Evolutionary conservation across 2,329 filamentous ascomycete species (phyloP).

Genomic region (Exophiala alcalophila): DNA sequence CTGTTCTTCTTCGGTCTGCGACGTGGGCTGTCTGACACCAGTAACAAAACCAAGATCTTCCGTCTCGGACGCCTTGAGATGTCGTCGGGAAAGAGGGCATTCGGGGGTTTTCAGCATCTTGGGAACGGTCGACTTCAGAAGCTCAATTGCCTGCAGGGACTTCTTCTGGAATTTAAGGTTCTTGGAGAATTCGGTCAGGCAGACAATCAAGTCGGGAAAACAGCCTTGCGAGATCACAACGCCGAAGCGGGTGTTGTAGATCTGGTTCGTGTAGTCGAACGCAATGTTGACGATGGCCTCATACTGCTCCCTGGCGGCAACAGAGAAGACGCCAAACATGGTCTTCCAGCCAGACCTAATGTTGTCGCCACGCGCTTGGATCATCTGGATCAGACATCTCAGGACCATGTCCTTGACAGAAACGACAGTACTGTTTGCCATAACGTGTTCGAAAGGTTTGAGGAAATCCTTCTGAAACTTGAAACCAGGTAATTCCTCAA

Average conservation of each 20-base stretch:
- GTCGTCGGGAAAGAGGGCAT: slow-evolving; percentile 76
- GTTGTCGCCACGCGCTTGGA: slow-evolving; percentile 92
- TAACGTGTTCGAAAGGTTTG: slow-evolving; percentile 96
- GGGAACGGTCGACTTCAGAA: slow-evolving; percentile 86
- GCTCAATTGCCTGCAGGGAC: slow-evolving; percentile 91
- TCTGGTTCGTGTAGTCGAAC: slow-evolving; percentile 92
- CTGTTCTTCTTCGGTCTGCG: slow-evolving; percentile 90
- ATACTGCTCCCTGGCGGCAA: slow-evolving; percentile 87
- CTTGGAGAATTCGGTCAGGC: slow-evolving; percentile 96
- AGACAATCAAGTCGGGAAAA: slow-evolving; percentile 94
- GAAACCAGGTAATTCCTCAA: slow-evolving; percentile 95
- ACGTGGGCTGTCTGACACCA: slow-evolving; percentile 62
- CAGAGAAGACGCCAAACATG: slow-evolving; percentile 98
- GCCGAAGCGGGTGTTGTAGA: slow-evolving; percentile 93
- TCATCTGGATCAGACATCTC: slow-evolving; percentile 97
- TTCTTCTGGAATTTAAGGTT: slow-evolving; percentile 99
- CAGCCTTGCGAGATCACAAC: slow-evolving; percentile 95
- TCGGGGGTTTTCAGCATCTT: slow-evolving; percentile 95
- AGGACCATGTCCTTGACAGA: slow-evolving; percentile 97
- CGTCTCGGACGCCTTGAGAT: slow-evolving; percentile 49
- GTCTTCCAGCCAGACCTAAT: slow-evolving; percentile 98
- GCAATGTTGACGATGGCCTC: slow-evolving; percentile 95
- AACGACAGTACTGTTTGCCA: slow-evolving; percentile 86
- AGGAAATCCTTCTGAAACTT: slow-evolving; percentile 99
- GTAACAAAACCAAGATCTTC: slow-evolving; percentile 45